A percentile compares a stretch with the other conserved stretches of the same genome.
Evolutionary conservation across 495 filamentous ascomycete genomes (phyloP).

Genomic region (Aspergillus leporis): DNA sequence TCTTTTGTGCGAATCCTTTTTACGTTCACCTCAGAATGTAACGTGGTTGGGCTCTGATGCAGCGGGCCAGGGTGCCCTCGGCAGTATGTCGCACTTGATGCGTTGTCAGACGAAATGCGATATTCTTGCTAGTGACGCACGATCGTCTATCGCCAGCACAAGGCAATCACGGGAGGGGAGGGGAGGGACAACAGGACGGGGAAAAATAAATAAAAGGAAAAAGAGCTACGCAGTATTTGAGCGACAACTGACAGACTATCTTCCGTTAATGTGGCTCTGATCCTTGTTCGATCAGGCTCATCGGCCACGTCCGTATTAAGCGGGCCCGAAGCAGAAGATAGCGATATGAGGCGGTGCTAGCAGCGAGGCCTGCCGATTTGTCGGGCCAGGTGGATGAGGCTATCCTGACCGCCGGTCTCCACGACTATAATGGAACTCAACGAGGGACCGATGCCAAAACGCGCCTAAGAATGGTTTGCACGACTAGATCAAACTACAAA

Average conservation of each 20-base stretch:
- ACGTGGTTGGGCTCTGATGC: constrained; percentile 56
- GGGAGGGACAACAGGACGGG: not conserved
- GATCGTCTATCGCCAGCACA: constrained; percentile 21
- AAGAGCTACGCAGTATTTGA: constrained; percentile 20
- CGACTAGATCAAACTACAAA: constrained; percentile 24
- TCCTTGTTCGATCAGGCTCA: constrained; percentile 20
- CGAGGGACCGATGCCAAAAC: constrained; percentile 26
- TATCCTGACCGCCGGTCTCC: constrained; percentile 26
- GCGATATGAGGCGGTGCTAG: constrained; percentile 35
- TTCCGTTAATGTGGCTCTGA: constrained; percentile 17
- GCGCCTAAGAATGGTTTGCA: constrained; percentile 19
- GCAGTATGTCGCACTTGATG: constrained; percentile 41
- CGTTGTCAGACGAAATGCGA: constrained; percentile 44
- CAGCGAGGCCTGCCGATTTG: constrained; percentile 17
- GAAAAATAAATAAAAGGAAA: not conserved
- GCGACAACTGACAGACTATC: constrained; percentile 31
- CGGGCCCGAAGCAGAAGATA: constrained; percentile 13
- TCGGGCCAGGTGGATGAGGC: constrained; percentile 21
- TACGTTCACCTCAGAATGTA: constrained; percentile 42
- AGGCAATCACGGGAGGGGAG: not conserved
- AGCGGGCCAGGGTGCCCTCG: constrained; percentile 41
- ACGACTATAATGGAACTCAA: constrained; percentile 22
- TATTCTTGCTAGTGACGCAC: constrained; percentile 32
- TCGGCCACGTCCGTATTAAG: constrained; percentile 28
- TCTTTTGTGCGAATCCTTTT: constrained; percentile 42